Conservation (phyloP, 306 rosid genomes). For the Castanea mollissima region DNA sequence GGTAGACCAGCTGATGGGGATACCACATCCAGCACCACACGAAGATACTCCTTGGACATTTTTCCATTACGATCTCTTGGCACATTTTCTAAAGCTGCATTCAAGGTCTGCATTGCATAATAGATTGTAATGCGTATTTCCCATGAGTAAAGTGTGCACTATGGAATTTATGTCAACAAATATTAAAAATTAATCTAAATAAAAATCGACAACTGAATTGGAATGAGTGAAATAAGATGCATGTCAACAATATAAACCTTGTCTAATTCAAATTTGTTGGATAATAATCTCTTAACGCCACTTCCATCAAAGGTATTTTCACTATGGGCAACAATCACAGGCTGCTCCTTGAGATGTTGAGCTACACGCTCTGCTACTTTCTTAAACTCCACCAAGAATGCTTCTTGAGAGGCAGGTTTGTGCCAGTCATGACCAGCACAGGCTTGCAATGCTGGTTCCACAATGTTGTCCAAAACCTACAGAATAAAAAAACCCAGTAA, state of each 20-base stretch:
- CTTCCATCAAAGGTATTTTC: slow-evolving; percentile 88
- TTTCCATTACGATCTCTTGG: slow-evolving; percentile 76
- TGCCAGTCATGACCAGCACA: slow-evolving; percentile 41
- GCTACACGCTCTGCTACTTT: slow-evolving; percentile 51
- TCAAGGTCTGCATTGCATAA: slow-evolving; percentile 53
- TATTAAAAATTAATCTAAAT: neutral
- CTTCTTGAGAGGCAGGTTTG: slow-evolving; percentile 56
- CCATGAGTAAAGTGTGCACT: neutral
- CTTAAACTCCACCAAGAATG: slow-evolving; percentile 75
- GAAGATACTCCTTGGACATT: slow-evolving; percentile 60
- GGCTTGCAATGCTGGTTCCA: slow-evolving; percentile 64
- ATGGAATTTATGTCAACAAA: neutral
- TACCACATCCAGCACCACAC: slow-evolving; percentile 56
- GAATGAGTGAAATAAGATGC: neutral
- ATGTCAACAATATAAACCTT: slow-evolving; percentile 49
- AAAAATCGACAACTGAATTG: neutral
- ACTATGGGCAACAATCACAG: slow-evolving; percentile 86
- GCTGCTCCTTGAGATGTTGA: slow-evolving; percentile 61
- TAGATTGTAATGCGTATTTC: slow-evolving; percentile 3
- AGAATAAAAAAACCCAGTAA: slow-evolving; percentile 3
- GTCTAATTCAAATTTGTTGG: slow-evolving; percentile 89
- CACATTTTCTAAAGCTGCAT: slow-evolving; percentile 53
- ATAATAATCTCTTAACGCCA: slow-evolving; percentile 62
- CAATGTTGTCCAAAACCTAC: slow-evolving; percentile 63
- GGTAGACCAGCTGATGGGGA: slow-evolving; percentile 86